A percentile compares a stretch with the other conserved stretches of the same genome.
phyloP scores from a whole-genome alignment of 108 stramenopile species.

The Conticribra weissflogii region DNA sequence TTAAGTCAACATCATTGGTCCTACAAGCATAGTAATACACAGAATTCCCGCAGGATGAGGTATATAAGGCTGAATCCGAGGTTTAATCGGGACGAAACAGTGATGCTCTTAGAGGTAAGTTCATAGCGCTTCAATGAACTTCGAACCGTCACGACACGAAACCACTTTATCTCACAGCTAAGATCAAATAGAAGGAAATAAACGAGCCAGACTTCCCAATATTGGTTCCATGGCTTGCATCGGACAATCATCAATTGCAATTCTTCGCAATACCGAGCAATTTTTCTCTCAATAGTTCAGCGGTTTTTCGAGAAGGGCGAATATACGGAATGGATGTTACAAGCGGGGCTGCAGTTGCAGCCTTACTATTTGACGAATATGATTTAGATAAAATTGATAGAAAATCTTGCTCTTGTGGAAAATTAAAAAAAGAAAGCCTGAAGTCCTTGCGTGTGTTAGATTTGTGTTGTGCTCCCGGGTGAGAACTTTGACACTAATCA shows the following conservation, averaged over 20 bases:
- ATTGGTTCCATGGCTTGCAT: conserved; percentile 65
- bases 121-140: background rate
- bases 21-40: too few relatives aligned
- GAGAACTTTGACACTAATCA: background rate
- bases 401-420: background rate
- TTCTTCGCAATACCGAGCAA: conserved; percentile 75
- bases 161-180: too few relatives aligned
- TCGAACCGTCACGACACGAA: too few relatives aligned
- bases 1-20: too few relatives aligned
- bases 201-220: conserved; percentile 28
- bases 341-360: conserved; percentile 86
- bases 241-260: conserved; percentile 25
- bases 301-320: conserved; percentile 68
- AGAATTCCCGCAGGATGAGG: too few relatives aligned
- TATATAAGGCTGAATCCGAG: conserved; percentile 79
- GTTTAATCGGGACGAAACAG: conserved; percentile 59
- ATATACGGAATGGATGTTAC: conserved; percentile 92
- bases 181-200: conserved; percentile 25
- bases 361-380: conserved; percentile 55
- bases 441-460: conserved; percentile 74
- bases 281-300: conserved; percentile 60
- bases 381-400: conserved; percentile 16
- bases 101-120: conserved; percentile 32
- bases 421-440: background rate
- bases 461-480: conserved; percentile 91